Conservation (phyloP, 495 filamentous ascomycete genomes). For the Penicillium pancosmium region DNA sequence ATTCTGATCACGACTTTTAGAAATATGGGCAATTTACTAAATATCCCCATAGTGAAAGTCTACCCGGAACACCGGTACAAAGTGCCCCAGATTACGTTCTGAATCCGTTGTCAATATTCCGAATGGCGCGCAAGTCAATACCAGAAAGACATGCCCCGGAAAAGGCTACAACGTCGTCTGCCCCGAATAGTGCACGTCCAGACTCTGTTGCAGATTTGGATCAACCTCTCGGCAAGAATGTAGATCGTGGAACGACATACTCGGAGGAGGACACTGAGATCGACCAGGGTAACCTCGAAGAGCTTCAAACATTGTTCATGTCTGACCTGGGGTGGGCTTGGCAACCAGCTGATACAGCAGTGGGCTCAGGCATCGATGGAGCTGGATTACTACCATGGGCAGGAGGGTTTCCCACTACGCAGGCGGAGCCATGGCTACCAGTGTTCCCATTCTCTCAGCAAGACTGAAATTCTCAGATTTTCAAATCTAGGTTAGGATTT, state of each 20-base stretch:
- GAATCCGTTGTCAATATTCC: slow-evolving; percentile 35
- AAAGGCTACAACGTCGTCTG: slow-evolving; percentile 21
- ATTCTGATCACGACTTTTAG: neutral
- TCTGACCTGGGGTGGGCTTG: slow-evolving; percentile 39
- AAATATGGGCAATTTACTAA: neutral
- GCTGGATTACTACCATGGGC: slow-evolving; percentile 35
- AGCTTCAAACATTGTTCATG: slow-evolving; percentile 35
- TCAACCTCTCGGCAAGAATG: neutral
- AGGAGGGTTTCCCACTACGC: slow-evolving; percentile 25
- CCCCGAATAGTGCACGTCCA: slow-evolving; percentile 19
- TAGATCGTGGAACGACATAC: neutral
- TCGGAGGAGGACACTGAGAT: neutral
- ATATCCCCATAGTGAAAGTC: slow-evolving; percentile 11
- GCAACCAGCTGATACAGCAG: slow-evolving; percentile 37
- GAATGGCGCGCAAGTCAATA: slow-evolving; percentile 35
- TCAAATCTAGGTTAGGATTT: no score
- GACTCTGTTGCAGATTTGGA: slow-evolving; percentile 15
- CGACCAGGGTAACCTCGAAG: slow-evolving; percentile 27
- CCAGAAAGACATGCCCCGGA: slow-evolving; percentile 38
- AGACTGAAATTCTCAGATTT: neutral
- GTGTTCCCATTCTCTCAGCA: slow-evolving; percentile 35
- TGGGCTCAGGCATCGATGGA: slow-evolving; percentile 31
- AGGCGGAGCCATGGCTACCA: slow-evolving; percentile 30
- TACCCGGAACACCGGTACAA: slow-evolving; percentile 29
- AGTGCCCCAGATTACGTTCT: slow-evolving; percentile 38